A percentile compares a stretch with the other conserved stretches of the same genome.
These are phyloP conservation scores for Sclerotinia nivalis DNA, from an alignment of 2,329 filamentous ascomycete species.

Conservation along the genomic window DNA sequence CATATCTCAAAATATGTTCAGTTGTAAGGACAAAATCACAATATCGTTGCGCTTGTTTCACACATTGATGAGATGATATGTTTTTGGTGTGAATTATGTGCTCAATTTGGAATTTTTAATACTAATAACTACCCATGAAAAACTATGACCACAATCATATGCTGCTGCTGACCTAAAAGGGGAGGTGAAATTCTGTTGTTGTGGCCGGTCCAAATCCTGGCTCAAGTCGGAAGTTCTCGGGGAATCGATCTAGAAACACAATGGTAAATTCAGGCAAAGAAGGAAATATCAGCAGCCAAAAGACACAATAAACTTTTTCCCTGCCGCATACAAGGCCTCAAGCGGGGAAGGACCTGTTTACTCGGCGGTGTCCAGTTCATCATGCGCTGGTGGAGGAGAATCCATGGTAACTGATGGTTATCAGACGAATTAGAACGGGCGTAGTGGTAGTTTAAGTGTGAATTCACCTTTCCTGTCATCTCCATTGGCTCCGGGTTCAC, in stretches of 20 bases:
- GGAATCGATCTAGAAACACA: slow-evolving; percentile 41
- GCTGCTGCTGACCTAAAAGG: slow-evolving; percentile 15
- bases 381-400: slow-evolving; percentile 79
- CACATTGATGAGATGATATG: neutral
- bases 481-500: slow-evolving; percentile 77
- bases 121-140: slow-evolving; percentile 24
- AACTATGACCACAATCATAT: slow-evolving; percentile 13
- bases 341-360: slow-evolving; percentile 43
- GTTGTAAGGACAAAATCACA: neutral
- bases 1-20: neutral
- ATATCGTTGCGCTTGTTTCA: neutral
- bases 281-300: slow-evolving; percentile 36
- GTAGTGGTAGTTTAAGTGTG: slow-evolving; percentile 27
- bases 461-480: slow-evolving; percentile 84
- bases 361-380: slow-evolving; percentile 95
- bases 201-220: slow-evolving; percentile 17
- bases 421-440: slow-evolving; percentile 35
- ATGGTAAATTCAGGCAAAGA: slow-evolving; percentile 38
- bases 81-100: slow-evolving; percentile 16
- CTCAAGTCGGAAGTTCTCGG: slow-evolving; percentile 28
- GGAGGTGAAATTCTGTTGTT: slow-evolving; percentile 1
- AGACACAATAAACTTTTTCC: slow-evolving; percentile 36
- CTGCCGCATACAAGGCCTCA: slow-evolving; percentile 33
- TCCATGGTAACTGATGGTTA: slow-evolving; percentile 57
- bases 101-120: slow-evolving; percentile 24